Percentiles rank a stretch among this genome's conserved stretches.
phyloP scores from a whole-genome alignment of 805 yeast species.

The Clavispora vitiphila region DNA sequence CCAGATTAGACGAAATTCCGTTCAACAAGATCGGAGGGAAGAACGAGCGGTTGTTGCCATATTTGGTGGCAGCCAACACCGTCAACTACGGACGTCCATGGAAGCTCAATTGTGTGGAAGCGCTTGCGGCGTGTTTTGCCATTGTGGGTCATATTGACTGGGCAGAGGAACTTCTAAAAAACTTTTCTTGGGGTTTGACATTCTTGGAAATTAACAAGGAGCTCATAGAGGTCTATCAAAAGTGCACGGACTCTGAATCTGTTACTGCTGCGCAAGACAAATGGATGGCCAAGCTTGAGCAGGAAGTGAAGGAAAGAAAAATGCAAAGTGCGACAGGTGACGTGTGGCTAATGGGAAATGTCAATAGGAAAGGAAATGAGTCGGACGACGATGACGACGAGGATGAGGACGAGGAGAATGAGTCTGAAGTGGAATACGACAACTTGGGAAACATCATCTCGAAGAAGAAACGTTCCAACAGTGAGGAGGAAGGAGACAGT shows the following conservation, averaged over 20 bases:
- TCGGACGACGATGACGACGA: slow-evolving; percentile 14
- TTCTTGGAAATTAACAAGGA: slow-evolving; percentile 81
- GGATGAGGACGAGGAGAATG: slow-evolving; percentile 13
- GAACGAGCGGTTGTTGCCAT: slow-evolving; percentile 82
- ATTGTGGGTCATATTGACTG: slow-evolving; percentile 87
- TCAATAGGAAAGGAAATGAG: slow-evolving; percentile 42
- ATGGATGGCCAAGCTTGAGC: slow-evolving; percentile 67
- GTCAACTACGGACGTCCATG: slow-evolving; percentile 96
- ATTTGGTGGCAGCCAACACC: slow-evolving; percentile 92
- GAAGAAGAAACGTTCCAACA: slow-evolving; percentile 10
- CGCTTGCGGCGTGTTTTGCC: slow-evolving; percentile 94
- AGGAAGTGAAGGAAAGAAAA: slow-evolving; percentile 60
- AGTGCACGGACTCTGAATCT: slow-evolving; percentile 77
- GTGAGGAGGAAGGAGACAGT: slow-evolving; percentile 1
- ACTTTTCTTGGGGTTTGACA: slow-evolving; percentile 92
- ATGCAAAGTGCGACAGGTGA: slow-evolving; percentile 50
- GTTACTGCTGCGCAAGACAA: slow-evolving; percentile 66
- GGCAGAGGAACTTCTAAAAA: slow-evolving; percentile 71
- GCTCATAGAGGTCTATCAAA: slow-evolving; percentile 64
- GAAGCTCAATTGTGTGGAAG: slow-evolving; percentile 95
- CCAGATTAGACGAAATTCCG: slow-evolving; percentile 94
- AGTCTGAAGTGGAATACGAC: slow-evolving; percentile 11
- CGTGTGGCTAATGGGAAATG: slow-evolving; percentile 75
- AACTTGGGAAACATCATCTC: slow-evolving; percentile 10
- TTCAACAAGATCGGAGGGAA: slow-evolving; percentile 88